Evolutionary conservation across 2,329 filamentous ascomycete species (phyloP), one percentile per base, ranked within the genome.

Genomic region (Aspergillus glaucus): DNA sequence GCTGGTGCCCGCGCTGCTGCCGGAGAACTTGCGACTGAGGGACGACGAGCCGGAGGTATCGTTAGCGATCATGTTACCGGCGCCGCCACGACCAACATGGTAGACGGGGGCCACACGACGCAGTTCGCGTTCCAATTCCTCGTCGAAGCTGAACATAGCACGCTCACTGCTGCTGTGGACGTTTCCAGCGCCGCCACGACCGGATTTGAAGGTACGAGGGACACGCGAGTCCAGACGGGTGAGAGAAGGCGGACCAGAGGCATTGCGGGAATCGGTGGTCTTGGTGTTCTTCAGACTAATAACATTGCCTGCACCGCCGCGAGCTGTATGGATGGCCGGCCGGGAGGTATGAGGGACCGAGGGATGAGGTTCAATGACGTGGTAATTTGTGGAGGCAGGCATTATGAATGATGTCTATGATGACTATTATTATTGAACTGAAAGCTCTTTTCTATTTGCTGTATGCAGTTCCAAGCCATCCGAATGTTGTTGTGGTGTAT

Each of bases 101-200:
- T 82, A 84, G 52, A 84, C 76, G 15, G 81, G 81, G 2, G 80
- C 79, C 43, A 76, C 72, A 32, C 77, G 71, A 49, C 76, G 73
- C 53, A 79, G 70, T 51, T 81, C 77, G 50, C 76, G 76, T 56
- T 80, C 75, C 45, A 85, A 74, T 60, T 85, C 81, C 69, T 85
- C 81, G 64, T 85, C 81, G 68, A 85, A 85, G 66, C 76, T 79
- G 74, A 84, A 84, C 64, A 84, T 82, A 61, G 78, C 74, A 37
- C 79, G 74, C 57, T 84, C 77, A 52, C 66, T 68, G 61, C 68
- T 70, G 59, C 60, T 66, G 68, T 77, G 74, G 54, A 80, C 69
- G 62, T 81, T 81, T 54, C 79, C 79, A 14, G 75, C 76, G 41
- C 79, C 78, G 47, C 79, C 79, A 44, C 78, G 76, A 50, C 79